Evolutionary conservation across 2,329 filamentous ascomycete genomes (phyloP).

Genomic region (Plenodomus biglobosus): DNA sequence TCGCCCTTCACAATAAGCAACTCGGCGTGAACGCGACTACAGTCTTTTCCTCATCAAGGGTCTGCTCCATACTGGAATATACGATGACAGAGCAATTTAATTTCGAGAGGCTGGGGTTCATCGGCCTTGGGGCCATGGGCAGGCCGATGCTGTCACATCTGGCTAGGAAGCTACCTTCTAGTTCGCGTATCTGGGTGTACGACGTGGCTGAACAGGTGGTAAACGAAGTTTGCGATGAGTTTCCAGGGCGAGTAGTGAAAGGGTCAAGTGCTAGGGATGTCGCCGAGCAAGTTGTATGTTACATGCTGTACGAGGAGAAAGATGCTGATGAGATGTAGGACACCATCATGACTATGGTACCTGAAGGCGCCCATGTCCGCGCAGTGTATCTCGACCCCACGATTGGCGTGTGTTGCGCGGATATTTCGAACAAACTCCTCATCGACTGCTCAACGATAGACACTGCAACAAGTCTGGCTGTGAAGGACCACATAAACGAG

Average conservation of each 20-base stretch:
- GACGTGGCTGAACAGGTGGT: conserved; percentile 51
- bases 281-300: conserved; percentile 52
- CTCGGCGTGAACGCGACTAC: neutral
- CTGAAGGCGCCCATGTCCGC: conserved; percentile 55
- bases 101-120: conserved; percentile 50
- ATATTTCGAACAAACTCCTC: conserved; percentile 50
- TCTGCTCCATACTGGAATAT: neutral
- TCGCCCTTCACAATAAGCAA: neutral
- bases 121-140: conserved; percentile 60
- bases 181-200: conserved; percentile 51
- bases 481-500: conserved; percentile 45
- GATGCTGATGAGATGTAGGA: conserved; percentile 38
- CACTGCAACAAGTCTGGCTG: conserved; percentile 52
- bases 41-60: too few species aligned
- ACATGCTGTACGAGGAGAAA: neutral
- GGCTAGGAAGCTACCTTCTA: conserved; percentile 49
- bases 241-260: conserved; percentile 44
- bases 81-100: conserved; percentile 24
- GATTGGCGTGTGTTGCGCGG: conserved; percentile 48
- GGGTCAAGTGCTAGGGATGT: conserved; percentile 52
- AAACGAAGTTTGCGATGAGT: conserved; percentile 48
- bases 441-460: conserved; percentile 62
- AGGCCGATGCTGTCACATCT: conserved; percentile 56
- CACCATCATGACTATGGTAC: conserved; percentile 57
- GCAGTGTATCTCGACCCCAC: conserved; percentile 53